These are phyloP conservation scores for Glycine soja DNA, from an alignment of 306 rosid species.

Conservation along the genomic window DNA sequence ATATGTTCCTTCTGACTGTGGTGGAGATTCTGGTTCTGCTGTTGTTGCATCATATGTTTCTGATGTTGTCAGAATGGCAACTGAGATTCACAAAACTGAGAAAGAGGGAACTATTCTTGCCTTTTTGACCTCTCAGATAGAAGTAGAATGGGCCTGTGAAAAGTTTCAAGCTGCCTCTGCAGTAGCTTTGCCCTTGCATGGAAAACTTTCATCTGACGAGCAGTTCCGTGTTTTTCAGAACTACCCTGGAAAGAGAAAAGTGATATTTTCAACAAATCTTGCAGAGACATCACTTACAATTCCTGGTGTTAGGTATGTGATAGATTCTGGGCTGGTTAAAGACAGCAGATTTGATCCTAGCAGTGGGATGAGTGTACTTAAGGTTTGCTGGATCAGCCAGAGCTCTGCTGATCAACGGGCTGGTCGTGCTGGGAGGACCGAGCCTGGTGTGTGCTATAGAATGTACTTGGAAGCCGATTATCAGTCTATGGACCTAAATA, in stretches of 20 bases:
- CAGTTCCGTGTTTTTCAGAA: slow-evolving; percentile 77
- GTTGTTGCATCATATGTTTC: slow-evolving; percentile 63
- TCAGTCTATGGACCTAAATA: slow-evolving; percentile 70
- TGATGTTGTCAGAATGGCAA: slow-evolving; percentile 76
- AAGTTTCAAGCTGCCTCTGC: slow-evolving; percentile 69
- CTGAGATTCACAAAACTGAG: slow-evolving; percentile 71
- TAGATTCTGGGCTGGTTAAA: slow-evolving; percentile 88
- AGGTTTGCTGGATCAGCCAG: slow-evolving; percentile 82
- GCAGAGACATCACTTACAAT: slow-evolving; percentile 97
- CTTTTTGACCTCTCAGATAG: slow-evolving; percentile 92
- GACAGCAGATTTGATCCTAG: slow-evolving; percentile 85
- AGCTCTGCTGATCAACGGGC: slow-evolving; percentile 96
- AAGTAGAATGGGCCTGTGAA: slow-evolving; percentile 96
- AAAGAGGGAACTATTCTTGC: slow-evolving; percentile 86
- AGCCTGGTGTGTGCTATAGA: slow-evolving; percentile 90
- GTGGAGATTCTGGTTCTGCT: slow-evolving; percentile 52
- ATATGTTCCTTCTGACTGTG: slow-evolving; percentile 61
- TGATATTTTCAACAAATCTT: slow-evolving; percentile 90
- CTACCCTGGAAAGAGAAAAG: slow-evolving; percentile 76
- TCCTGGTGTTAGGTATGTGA: slow-evolving; percentile 94
- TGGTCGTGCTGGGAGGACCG: slow-evolving; percentile 99
- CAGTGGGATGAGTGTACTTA: slow-evolving; percentile 92
- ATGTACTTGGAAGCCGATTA: slow-evolving; percentile 80
- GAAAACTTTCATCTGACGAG: slow-evolving; percentile 82
- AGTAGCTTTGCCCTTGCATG: slow-evolving; percentile 80